A percentile compares a stretch with the other conserved stretches of the same genome.
These are phyloP conservation scores for Podila horticola DNA, from an alignment of 192 early-diverging fungal species.

Conservation along the genomic window DNA sequence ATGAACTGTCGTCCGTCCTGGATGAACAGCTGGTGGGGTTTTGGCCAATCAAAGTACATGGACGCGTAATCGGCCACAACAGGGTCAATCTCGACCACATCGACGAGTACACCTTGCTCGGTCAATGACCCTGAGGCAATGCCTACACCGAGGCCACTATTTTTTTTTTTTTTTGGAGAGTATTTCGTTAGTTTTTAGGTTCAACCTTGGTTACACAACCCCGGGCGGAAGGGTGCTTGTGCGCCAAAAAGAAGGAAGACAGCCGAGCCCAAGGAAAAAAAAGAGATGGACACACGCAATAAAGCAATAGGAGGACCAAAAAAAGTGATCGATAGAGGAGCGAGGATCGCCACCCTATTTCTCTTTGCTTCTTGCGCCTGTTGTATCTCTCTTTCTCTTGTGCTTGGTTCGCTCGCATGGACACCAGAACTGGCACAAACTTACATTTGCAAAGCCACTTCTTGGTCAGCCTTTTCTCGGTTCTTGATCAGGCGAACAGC, in stretches of 20 bases:
- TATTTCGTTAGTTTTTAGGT: neutral
- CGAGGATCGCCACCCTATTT: too few species aligned
- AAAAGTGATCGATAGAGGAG: too few species aligned
- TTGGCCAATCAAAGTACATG: conserved; percentile 71
- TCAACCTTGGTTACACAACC: too few species aligned
- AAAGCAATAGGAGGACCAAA: too few species aligned
- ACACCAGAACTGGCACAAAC: neutral
- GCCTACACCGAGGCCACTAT: conserved; percentile 85
- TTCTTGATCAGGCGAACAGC: conserved; percentile 50
- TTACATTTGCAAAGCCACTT: conserved; percentile 45
- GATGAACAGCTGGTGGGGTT: conserved; percentile 64
- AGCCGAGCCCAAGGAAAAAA: too few species aligned
- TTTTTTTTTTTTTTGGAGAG: neutral
- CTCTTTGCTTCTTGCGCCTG: too few species aligned
- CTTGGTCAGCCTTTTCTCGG: conserved; percentile 22
- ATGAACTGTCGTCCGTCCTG: conserved; percentile 83
- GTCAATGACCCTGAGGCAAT: conserved; percentile 75
- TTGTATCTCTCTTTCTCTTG: too few species aligned
- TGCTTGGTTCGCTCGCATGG: too few species aligned
- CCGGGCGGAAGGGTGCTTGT: too few species aligned
- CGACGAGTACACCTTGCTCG: conserved; percentile 67
- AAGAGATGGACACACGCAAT: too few species aligned
- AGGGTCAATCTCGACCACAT: conserved; percentile 90
- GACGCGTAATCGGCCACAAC: conserved; percentile 74
- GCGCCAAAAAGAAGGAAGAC: too few species aligned